Conservation (phyloP, 306 rosid genomes). For the Senna tora region DNA sequence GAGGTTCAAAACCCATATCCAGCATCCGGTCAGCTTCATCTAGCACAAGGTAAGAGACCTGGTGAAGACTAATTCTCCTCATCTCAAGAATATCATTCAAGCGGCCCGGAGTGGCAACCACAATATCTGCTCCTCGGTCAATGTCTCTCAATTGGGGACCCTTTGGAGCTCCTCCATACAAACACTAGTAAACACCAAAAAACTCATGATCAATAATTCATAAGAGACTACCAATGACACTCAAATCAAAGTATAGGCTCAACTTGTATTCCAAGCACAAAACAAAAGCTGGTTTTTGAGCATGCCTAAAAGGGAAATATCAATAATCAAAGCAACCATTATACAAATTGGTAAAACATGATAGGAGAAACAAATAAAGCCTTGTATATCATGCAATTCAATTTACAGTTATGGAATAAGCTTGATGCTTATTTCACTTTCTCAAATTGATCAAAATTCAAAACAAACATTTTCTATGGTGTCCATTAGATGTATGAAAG, state of each 20-base stretch:
- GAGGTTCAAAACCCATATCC: slow-evolving; percentile 99
- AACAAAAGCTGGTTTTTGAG: background rate
- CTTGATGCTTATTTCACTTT: slow-evolving; percentile 14
- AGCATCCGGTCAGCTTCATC: slow-evolving; percentile 99
- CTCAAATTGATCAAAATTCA: background rate
- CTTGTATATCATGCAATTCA: slow-evolving; percentile 16
- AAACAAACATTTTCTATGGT: slow-evolving; percentile 16
- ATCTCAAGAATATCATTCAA: slow-evolving; percentile 98
- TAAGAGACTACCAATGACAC: background rate
- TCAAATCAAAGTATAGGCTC: background rate
- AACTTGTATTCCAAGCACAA: background rate
- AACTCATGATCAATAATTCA: slow-evolving; percentile 5
- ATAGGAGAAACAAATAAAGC: background rate
- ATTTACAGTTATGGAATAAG: slow-evolving; percentile 1
- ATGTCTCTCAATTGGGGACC: slow-evolving; percentile 97
- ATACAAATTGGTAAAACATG: background rate
- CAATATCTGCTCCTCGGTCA: slow-evolving; percentile 92
- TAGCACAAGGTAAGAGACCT: slow-evolving; percentile 88
- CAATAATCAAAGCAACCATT: background rate
- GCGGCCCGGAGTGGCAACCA: slow-evolving; percentile 99
- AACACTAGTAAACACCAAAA: slow-evolving; percentile 56
- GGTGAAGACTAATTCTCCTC: slow-evolving; percentile 89
- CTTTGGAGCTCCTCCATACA: slow-evolving; percentile 99
- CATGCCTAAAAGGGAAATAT: background rate
- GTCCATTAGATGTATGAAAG: slow-evolving; percentile 14